A percentile compares a stretch with the other conserved stretches of the same genome.
Evolutionary conservation across 176 grass and related monocot species (phyloP).

Genomic region (Areca catechu): DNA sequence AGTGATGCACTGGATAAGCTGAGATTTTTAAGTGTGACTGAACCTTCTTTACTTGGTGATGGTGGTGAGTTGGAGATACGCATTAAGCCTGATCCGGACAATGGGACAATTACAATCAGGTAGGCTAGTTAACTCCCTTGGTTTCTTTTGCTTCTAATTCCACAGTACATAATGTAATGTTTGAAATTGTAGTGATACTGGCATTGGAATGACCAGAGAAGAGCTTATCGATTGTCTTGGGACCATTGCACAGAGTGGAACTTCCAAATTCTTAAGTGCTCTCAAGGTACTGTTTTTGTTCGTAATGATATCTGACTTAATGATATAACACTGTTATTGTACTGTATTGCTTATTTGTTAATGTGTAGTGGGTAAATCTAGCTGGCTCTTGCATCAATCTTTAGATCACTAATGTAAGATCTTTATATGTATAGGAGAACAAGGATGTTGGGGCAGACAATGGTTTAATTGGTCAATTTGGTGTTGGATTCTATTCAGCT

Average conservation of each 20-base stretch:
- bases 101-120: constrained; percentile 77
- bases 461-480: constrained; percentile 87
- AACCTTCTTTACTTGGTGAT: constrained; percentile 53
- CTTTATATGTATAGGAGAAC: constrained; percentile 47
- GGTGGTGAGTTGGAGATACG: constrained; percentile 73
- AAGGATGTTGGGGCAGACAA: constrained; percentile 83
- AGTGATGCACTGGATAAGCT: constrained; percentile 96
- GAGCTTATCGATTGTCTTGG: constrained; percentile 97
- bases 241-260: constrained; percentile 93
- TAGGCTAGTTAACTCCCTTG: background rate
- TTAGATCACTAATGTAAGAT: no score
- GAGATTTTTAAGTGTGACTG: constrained; percentile 80
- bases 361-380: no score
- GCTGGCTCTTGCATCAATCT: no score
- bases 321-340: no score
- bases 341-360: no score
- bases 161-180: background rate
- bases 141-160: no score
- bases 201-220: constrained; percentile 95
- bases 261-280: constrained; percentile 85
- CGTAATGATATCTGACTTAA: no score
- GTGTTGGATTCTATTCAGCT: constrained; percentile 92
- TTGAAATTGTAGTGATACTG: constrained; percentile 65
- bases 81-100: constrained; percentile 69
- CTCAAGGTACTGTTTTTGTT: constrained; percentile 53